These are phyloP conservation scores for Phlyctochytrium planicorne DNA, from an alignment of 192 early-diverging fungal genomes.

Conservation along the genomic window DNA sequence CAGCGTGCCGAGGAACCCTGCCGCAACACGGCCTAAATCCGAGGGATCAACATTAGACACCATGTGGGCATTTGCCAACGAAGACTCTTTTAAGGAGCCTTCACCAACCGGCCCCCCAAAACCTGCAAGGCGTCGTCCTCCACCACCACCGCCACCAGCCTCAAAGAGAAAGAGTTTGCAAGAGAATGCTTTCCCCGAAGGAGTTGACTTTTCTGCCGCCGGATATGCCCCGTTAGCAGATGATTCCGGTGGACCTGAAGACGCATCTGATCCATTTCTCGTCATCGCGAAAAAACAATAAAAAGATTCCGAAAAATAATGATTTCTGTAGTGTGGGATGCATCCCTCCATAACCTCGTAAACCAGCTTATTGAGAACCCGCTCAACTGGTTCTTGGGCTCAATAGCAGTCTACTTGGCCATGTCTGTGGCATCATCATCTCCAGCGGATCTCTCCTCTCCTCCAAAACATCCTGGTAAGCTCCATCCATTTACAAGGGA, in stretches of 20 bases:
- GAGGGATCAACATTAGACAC: background rate
- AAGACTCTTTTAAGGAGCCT: no score
- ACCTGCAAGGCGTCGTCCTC: background rate
- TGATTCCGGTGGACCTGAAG: no score
- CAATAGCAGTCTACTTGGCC: conserved; percentile 56
- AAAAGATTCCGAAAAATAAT: background rate
- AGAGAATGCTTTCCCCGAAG: no score
- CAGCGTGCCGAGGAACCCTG: no score
- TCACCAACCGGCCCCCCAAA: background rate
- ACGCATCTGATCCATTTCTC: background rate
- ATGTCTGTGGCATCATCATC: conserved; percentile 19
- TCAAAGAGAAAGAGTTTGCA: background rate
- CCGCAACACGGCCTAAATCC: background rate
- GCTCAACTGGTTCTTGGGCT: conserved; percentile 67
- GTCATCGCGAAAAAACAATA: background rate
- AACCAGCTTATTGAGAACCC: conserved; percentile 47
- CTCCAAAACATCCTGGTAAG: conserved; percentile 30
- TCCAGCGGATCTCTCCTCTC: conserved; percentile 25
- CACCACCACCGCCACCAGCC: background rate
- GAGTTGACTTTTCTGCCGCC: no score
- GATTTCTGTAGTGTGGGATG: background rate
- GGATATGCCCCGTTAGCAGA: background rate
- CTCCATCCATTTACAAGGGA: background rate
- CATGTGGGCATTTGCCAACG: background rate
- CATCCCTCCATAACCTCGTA: background rate